phyloP scores from a whole-genome alignment of 192 early-diverging fungal species.

The Thoreauomyces humboldtii region DNA sequence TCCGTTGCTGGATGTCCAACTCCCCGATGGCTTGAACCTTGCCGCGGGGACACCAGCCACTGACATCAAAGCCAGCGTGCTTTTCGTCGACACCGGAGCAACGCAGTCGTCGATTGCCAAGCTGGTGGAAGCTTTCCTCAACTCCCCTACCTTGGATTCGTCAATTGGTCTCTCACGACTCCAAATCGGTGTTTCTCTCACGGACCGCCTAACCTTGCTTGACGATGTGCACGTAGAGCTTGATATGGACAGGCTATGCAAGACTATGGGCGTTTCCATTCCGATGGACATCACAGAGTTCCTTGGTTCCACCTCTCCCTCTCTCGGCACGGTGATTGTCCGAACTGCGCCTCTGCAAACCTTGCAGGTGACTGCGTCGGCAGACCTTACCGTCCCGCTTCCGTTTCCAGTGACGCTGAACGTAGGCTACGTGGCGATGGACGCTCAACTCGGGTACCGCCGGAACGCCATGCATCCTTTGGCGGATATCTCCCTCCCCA shows the following conservation, averaged over 20 bases:
- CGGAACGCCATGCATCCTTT: neutral
- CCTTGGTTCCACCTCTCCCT: neutral
- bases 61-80: neutral
- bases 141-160: neutral
- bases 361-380: neutral
- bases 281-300: constrained; percentile 1
- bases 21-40: neutral
- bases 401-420: neutral
- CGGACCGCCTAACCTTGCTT: neutral
- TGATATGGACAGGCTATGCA: neutral
- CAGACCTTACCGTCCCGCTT: neutral
- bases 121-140: constrained; percentile 2
- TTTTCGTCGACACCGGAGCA: neutral
- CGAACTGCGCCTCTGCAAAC: neutral
- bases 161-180: neutral
- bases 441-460: neutral
- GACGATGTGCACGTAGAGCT: neutral
- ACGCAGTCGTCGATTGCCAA: neutral
- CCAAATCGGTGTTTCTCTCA: neutral
- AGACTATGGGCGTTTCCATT: neutral
- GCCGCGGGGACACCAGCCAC: neutral
- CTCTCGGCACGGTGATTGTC: neutral
- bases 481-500: neutral
- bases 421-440: neutral
- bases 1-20: neutral